phyloP scores from a whole-genome alignment of 371 early-diverging fungal genomes.

The Nematocida homosporus region DNA sequence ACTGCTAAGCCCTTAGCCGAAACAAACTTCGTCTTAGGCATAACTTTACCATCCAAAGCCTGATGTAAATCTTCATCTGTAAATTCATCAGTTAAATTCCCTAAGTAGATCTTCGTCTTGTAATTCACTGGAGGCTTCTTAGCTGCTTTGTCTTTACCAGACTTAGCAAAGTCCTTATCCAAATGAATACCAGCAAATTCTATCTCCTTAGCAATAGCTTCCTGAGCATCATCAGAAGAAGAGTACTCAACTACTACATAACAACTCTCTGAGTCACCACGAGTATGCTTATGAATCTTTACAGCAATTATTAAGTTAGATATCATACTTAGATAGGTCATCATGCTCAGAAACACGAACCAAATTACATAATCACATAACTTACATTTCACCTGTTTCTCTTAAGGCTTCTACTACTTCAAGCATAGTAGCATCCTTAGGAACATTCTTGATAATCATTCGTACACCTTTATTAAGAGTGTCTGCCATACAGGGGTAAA shows the following conservation, averaged over 20 bases:
- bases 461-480: background rate
- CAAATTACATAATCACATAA: conserved; percentile 53
- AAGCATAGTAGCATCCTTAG: conserved; percentile 11
- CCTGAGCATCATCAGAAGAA: background rate
- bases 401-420: conserved; percentile 30
- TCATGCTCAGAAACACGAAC: conserved; percentile 51
- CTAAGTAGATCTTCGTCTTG: conserved; percentile 34
- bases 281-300: conserved; percentile 27
- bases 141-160: background rate
- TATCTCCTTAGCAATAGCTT: background rate
- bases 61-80: conserved; percentile 12
- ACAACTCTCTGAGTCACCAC: background rate
- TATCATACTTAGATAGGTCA: conserved; percentile 44
- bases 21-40: conserved; percentile 1
- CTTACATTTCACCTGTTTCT: conserved; percentile 48
- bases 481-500: conserved; percentile 49
- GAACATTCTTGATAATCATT: conserved; percentile 33
- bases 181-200: background rate
- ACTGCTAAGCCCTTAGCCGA: background rate
- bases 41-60: background rate
- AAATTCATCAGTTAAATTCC: conserved; percentile 23
- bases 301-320: conserved; percentile 48
- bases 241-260: conserved; percentile 27
- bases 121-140: background rate
- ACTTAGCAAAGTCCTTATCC: background rate